Percentiles rank a stretch among this genome's conserved stretches.
phyloP scores from a whole-genome alignment of 768 basidiomycete species.

The Cytidiella melzeri region DNA sequence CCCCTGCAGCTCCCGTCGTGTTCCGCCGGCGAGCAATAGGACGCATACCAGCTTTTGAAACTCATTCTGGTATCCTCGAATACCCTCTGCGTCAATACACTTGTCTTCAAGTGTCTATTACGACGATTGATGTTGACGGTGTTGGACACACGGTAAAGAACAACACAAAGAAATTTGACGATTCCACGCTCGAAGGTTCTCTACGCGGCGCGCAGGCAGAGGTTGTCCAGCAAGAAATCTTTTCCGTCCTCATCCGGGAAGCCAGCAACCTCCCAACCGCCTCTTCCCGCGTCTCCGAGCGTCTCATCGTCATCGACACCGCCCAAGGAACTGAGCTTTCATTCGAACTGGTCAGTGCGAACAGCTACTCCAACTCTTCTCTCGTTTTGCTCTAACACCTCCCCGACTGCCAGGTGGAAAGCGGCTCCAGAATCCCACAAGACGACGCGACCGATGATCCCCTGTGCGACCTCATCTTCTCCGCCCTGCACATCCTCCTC shows the following conservation, averaged over 20 bases:
- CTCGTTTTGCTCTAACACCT: not conserved
- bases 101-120: conserved; percentile 57
- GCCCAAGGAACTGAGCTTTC: conserved; percentile 61
- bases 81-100: conserved; percentile 63
- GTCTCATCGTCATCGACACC: conserved; percentile 70
- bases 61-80: conserved; percentile 36
- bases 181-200: conserved; percentile 40
- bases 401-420: conserved; percentile 21
- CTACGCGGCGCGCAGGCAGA: conserved; percentile 62
- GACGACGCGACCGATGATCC: not conserved
- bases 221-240: conserved; percentile 77
- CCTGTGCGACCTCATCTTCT: conserved; percentile 65
- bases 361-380: not conserved
- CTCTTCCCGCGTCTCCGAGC: conserved; percentile 72
- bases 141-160: conserved; percentile 32
- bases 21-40: conserved; percentile 71
- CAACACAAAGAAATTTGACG: conserved; percentile 24
- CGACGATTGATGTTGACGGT: conserved; percentile 29
- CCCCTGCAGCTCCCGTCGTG: conserved; percentile 45
- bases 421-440: conserved; percentile 10
- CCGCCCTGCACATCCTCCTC: conserved; percentile 56
- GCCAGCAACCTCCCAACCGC: conserved; percentile 73
- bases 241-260: conserved; percentile 65
- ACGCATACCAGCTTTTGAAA: conserved; percentile 48
- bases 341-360: conserved; percentile 60